Base-by-base conservation (phyloP, 1,284 basidiomycete genomes). In the Leccinum angustisporum region DNA sequence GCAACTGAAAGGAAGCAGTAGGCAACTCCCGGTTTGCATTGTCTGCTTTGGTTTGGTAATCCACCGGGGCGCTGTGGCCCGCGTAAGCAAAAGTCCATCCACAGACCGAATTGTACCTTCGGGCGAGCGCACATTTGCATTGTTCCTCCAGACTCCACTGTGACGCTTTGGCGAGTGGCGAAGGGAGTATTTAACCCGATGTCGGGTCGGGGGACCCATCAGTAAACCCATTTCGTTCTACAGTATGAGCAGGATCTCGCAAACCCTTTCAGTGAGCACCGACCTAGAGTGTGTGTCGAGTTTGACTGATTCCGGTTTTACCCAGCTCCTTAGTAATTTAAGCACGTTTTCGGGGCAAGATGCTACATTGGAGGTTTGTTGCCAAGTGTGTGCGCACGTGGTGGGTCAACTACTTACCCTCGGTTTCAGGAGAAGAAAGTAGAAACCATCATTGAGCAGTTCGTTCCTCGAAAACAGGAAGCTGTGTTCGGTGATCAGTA, bases 211-310 rank as follows among this genome's bases (percentile, higher is more conserved):
- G n/a, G 4, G 57, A 18, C 27, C 27, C 55, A 48, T 34, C 38
- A 54, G 27, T 3, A 60, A 18, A 27, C 27, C 56, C 27, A 54
- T 27, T 36, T 33, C 38, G 46, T 16, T 33, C 9, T n/a, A 43
- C 21, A 53, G 50, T 34, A 75, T 74, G 74, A 70, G 72, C 72
- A 73, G 70, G 72, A 63, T 74, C 66, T 73, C 74, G 1, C 70
- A 72, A 62, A 72, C 64, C 5, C 58, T 70, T 62, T 75, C 69
- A 57, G 72, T 75, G 53, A 72, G 72, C 50, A 54, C 33, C 54
- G 4, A 33, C 40, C 36, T 8, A 21, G 9, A 18, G 46, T 11
- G n/a, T 27, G 43, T 58, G 5, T 56, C 40, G 14, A 25, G 34
- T n/a, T 46, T 57, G 55, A 38, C 59, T 65, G 48, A 62, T 48